phyloP scores from a whole-genome alignment of 2,329 filamentous ascomycete genomes.

The Penicillium concentricum region DNA sequence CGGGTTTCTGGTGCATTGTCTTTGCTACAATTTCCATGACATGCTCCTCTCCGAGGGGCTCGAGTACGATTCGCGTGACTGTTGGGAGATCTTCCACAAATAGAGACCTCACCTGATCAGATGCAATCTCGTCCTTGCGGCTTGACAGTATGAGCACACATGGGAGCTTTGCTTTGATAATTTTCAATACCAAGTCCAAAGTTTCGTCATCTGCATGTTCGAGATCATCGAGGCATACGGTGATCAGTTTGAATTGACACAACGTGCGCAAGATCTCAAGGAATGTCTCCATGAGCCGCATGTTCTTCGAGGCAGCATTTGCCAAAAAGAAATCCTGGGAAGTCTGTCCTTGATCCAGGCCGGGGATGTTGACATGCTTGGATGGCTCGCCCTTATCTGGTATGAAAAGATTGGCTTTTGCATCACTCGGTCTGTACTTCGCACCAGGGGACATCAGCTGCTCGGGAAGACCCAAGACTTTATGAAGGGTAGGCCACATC shows the following conservation, averaged over 20 bases:
- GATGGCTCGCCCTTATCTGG: conserved; percentile 32
- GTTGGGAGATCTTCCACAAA: conserved; percentile 53
- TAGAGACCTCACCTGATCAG: conserved; percentile 41
- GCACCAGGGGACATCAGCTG: conserved; percentile 54
- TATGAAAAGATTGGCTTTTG: conserved; percentile 33
- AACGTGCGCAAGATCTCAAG: conserved; percentile 81
- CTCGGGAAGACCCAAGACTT: conserved; percentile 63
- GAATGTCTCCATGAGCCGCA: conserved; percentile 82
- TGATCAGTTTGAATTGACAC: conserved; percentile 80
- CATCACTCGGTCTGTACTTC: conserved; percentile 35
- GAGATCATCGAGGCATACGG: conserved; percentile 82
- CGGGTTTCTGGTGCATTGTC: conserved; percentile 69
- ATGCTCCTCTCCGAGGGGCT: conserved; percentile 73
- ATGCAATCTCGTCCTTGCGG: conserved; percentile 63
- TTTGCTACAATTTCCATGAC: conserved; percentile 78
- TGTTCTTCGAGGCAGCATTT: conserved; percentile 49
- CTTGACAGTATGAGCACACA: conserved; percentile 80
- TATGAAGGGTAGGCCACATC: conserved; percentile 58
- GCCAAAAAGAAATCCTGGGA: conserved; percentile 40
- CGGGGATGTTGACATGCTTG: conserved; percentile 33
- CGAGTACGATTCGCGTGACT: conserved; percentile 69
- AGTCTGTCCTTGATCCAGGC: conserved; percentile 37
- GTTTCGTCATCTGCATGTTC: conserved; percentile 90
- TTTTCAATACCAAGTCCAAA: conserved; percentile 76
- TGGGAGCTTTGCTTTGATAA: conserved; percentile 73